phyloP scores from a whole-genome alignment of 2,329 filamentous ascomycete species.

The Knoxdaviesia proteae region DNA sequence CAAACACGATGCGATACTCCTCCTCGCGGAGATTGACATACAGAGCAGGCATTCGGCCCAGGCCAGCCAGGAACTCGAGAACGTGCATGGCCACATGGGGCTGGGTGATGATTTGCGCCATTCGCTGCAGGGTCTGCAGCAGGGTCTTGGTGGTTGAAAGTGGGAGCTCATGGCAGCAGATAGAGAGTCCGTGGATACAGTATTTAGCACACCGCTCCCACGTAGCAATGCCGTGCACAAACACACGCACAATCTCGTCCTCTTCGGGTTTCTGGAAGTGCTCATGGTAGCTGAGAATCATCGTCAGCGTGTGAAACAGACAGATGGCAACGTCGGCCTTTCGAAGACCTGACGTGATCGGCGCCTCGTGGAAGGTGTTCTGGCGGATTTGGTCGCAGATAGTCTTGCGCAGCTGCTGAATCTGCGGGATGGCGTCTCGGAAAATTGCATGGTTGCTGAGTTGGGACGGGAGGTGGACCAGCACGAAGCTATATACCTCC shows the following conservation, averaged over 20 bases:
- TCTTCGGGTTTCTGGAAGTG: conserved; percentile 69
- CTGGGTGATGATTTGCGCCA: conserved; percentile 92
- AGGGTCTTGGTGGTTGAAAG: conserved; percentile 70
- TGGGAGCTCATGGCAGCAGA: conserved; percentile 89
- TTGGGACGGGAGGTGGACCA: conserved; percentile 72
- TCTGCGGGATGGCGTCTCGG: conserved; percentile 46
- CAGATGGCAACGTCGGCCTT: conserved; percentile 79
- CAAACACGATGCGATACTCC: conserved; percentile 85
- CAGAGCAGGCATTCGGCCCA: conserved; percentile 66
- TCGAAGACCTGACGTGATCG: conserved; percentile 54
- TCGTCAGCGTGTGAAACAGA: conserved; percentile 68
- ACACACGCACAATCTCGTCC: conserved; percentile 72
- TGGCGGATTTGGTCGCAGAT: conserved; percentile 68
- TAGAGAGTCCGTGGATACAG: conserved; percentile 84
- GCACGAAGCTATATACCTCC: conserved; percentile 80
- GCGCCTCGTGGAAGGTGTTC: conserved; percentile 64
- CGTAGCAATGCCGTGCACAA: conserved; percentile 64
- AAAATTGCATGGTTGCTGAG: conserved; percentile 82
- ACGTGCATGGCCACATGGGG: conserved; percentile 84
- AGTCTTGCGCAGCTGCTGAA: conserved; percentile 53
- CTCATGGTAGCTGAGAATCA: conserved; percentile 76
- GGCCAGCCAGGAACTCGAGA: conserved; percentile 77
- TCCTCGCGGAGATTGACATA: conserved; percentile 81
- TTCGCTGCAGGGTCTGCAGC: conserved; percentile 71
- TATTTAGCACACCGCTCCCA: conserved; percentile 76